Evolutionary conservation across 208 protist species (phyloP).

Genomic region (Leishmania amazonensis): DNA sequence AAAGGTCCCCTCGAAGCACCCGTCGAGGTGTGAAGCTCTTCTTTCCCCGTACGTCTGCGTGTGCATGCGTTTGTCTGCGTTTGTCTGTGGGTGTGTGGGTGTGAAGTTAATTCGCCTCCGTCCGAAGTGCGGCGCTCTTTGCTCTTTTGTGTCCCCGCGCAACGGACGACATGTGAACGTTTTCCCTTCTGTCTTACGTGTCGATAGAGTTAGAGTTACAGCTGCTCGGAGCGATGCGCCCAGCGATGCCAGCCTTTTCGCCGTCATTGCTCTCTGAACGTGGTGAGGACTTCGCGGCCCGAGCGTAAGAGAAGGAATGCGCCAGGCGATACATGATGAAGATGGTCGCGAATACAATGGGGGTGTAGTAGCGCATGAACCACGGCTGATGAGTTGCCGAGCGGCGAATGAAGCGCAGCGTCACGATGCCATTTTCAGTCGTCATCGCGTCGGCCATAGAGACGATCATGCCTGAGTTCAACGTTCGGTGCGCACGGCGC

Average conservation of each 20-base stretch:
- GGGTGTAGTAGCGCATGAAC: conserved; percentile 27
- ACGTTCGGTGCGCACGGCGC: conserved; percentile 28
- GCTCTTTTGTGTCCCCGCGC: background rate
- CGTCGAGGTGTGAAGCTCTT: background rate
- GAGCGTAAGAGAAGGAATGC: conserved; percentile 22
- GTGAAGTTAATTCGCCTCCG: background rate
- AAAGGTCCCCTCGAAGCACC: background rate
- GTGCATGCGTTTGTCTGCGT: background rate
- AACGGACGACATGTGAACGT: background rate
- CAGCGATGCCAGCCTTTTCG: background rate
- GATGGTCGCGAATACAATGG: conserved; percentile 32
- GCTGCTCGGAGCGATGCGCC: background rate
- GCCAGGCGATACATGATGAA: conserved; percentile 34
- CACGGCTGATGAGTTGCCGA: conserved; percentile 10
- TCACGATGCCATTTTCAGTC: conserved; percentile 34
- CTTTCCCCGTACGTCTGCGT: background rate
- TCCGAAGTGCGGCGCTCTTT: background rate
- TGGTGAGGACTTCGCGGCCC: conserved; percentile 11
- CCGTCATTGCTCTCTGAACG: background rate
- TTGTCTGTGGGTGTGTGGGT: no score
- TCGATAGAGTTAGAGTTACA: background rate
- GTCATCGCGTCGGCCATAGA: conserved; percentile 24
- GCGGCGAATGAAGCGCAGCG: conserved; percentile 33
- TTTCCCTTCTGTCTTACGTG: background rate
- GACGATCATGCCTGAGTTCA: conserved; percentile 11